These are phyloP conservation scores for Claviceps sp. DNA, from an alignment of 2,329 filamentous ascomycete species.

Conservation along the genomic window DNA sequence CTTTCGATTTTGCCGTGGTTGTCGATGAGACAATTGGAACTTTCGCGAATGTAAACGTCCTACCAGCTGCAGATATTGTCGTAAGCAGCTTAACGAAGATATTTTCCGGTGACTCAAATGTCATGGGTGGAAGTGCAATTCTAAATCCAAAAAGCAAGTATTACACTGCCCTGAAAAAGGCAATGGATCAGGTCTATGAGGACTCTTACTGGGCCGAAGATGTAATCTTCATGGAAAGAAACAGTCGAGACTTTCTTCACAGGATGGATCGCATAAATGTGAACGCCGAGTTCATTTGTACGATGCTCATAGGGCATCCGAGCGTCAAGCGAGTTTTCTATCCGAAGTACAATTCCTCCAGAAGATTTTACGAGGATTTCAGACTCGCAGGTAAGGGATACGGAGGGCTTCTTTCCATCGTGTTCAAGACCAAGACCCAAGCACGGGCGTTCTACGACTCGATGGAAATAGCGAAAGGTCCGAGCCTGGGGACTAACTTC, in stretches of 20 bases:
- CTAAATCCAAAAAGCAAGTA: conserved; percentile 53
- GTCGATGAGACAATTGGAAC: conserved; percentile 96
- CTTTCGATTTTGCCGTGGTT: conserved; percentile 78
- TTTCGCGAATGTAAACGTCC: conserved; percentile 87
- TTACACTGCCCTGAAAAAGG: conserved; percentile 55
- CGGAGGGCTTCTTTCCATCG: conserved; percentile 76
- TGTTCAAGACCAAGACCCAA: conserved; percentile 56
- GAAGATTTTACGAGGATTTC: conserved; percentile 64
- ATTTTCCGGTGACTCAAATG: conserved; percentile 94
- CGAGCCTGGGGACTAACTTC: conserved; percentile 93
- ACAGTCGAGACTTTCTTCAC: conserved; percentile 79
- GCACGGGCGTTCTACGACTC: conserved; percentile 75
- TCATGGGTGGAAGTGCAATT: conserved; percentile 78
- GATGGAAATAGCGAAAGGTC: conserved; percentile 80
- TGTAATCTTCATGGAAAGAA: conserved; percentile 85
- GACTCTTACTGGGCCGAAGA: conserved; percentile 94
- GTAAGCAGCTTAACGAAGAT: conserved; percentile 94
- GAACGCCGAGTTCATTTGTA: conserved; percentile 74
- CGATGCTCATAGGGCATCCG: conserved; percentile 47
- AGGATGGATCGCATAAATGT: conserved; percentile 73
- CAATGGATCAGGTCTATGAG: conserved; percentile 56
- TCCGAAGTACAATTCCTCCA: conserved; percentile 63
- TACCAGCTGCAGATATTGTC: conserved; percentile 79
- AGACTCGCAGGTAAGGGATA: conserved; percentile 67
- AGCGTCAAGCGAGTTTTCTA: conserved; percentile 73